Evolutionary conservation across 371 early-diverging fungal species (phyloP), one percentile per base, ranked within the genome.

Genomic region (Circinella umbellata): DNA sequence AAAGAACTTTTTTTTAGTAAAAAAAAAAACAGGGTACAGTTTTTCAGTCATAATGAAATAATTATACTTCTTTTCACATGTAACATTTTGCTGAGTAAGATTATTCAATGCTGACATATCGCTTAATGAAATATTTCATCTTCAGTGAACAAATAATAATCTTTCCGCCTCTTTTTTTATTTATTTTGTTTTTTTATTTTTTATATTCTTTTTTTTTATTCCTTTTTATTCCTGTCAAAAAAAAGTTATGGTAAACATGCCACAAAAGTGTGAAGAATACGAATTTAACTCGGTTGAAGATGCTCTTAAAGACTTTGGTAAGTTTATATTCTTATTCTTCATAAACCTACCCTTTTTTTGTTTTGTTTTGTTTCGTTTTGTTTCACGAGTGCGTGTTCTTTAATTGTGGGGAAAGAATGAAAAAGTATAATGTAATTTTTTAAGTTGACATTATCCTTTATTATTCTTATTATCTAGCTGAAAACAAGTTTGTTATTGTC

Each of bases 401-500:
- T 14, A 5, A 51, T 47, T n/a, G 51, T 67, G 18, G 47, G 48
- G 9, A 11, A 8, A 18, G 8, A 42, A 42, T 1, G 3, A 42
- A 6, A 3, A 11, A 9, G 27, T 27, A 27, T 27, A 27, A 27
- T 27, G 27, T 27, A 27, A 27, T 42, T 6, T 9, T 42, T 51
- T 59, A 34, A 18, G 15, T 42, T 59, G 27, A 49, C 47, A 63
- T 18, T 55, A n/a, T 34, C 35, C 66, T 54, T 18, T 65, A 34
- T 68, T 10, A 54, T 61, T n/a, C n/a, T n/a, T n/a, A 38, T 37
- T 61, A 27, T 27, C 27, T 1, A 71, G 75, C 85, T 81, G 92
- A 87, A 59, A 82, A 82, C 64, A 88, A 96, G 71, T 93, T 95
- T 73, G 85, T 98, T 27, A 85, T 98, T 61, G 98, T 93, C 0